These are phyloP conservation scores for Fusarium sp. DNA, from an alignment of 2,329 filamentous ascomycete species.

Conservation along the genomic window DNA sequence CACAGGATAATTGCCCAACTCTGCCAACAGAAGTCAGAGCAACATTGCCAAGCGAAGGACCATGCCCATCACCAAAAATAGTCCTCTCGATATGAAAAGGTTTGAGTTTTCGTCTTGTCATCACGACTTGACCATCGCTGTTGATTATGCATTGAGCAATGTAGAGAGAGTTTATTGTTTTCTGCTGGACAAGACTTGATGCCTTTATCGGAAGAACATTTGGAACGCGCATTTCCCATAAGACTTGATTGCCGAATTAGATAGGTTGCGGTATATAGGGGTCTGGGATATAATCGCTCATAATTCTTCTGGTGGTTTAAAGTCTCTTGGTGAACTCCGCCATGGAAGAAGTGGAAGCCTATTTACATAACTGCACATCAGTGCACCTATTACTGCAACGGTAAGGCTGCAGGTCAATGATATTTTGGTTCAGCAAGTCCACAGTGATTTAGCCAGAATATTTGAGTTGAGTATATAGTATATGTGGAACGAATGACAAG, in stretches of 20 bases:
- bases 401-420: fast-evolving
- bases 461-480: no score
- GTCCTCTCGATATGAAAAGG: background rate
- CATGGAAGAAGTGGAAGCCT: no score
- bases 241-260: no score
- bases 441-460: background rate
- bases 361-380: background rate
- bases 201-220: no score
- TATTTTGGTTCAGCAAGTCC: fast-evolving
- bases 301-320: no score
- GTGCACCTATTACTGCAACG: fast-evolving
- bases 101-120: background rate
- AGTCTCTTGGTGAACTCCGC: no score
- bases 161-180: background rate
- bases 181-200: background rate
- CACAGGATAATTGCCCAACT: background rate
- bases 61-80: background rate
- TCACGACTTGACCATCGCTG: background rate
- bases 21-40: background rate
- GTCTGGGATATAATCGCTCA: no score
- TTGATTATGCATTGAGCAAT: background rate
- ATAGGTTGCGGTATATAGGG: no score
- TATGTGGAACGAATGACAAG: background rate
- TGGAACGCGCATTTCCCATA: no score
- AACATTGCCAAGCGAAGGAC: background rate